Evolutionary conservation across 73 alveolate species (phyloP).

Genomic region (Paramecium pentaurelia): DNA sequence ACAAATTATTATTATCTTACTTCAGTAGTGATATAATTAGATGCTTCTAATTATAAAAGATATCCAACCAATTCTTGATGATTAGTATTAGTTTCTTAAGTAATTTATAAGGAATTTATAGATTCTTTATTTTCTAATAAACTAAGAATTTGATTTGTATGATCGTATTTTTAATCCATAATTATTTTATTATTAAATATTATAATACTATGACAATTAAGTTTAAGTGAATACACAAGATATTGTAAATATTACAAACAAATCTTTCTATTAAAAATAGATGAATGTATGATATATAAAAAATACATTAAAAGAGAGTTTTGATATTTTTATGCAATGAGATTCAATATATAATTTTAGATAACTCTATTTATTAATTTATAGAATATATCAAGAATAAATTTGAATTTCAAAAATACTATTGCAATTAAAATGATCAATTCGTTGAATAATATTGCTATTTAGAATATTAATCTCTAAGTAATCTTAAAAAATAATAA

Average conservation of each 20-base stretch:
- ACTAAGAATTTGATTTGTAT: neutral
- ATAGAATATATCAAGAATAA: too few relatives aligned
- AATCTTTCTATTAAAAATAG: neutral
- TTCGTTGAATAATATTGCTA: too few relatives aligned
- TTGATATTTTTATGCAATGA: neutral
- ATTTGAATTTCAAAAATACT: too few relatives aligned
- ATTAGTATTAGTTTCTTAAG: neutral
- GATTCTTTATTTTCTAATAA: neutral
- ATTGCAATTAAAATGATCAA: too few relatives aligned
- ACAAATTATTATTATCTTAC: neutral
- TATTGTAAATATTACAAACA: neutral
- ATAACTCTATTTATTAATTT: too few relatives aligned
- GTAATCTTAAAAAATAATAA: too few relatives aligned
- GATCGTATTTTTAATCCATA: neutral
- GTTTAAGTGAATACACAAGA: too few relatives aligned
- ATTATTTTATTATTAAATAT: neutral
- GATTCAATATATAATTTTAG: too few relatives aligned
- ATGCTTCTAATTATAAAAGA: conserved; percentile 16
- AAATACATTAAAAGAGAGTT: neutral
- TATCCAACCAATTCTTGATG: conserved; percentile 39
- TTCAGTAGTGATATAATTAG: conserved; percentile 23
- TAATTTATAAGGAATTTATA: neutral
- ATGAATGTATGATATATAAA: neutral
- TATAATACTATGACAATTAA: neutral
- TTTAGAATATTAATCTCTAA: too few relatives aligned